Percentiles rank a stretch among this genome's conserved stretches.
These are phyloP conservation scores for Phytophthora pisi DNA, from an alignment of 352 stramenopile species.

Conservation along the genomic window DNA sequence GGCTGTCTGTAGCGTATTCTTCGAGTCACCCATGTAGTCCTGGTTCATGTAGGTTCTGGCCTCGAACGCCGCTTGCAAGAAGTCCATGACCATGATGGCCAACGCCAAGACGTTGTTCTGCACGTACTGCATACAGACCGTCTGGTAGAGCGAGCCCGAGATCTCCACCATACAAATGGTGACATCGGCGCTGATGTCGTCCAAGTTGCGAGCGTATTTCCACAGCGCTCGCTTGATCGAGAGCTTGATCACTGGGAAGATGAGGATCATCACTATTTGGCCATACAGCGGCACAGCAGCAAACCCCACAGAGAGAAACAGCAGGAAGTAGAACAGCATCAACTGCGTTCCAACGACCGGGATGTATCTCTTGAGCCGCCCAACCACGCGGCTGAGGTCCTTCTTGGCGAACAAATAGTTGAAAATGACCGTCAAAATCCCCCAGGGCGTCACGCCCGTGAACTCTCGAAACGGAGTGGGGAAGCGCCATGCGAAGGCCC, in stretches of 20 bases:
- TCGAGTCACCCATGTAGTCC: constrained; percentile 11
- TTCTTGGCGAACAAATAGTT: constrained; percentile 18
- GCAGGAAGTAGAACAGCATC: constrained; percentile 24
- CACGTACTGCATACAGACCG: constrained; percentile 29
- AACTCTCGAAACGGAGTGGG: constrained; percentile 20
- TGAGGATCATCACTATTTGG: constrained; percentile 21
- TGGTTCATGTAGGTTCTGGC: constrained; percentile 9
- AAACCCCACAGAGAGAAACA: constrained; percentile 21
- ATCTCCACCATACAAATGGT: constrained; percentile 38
- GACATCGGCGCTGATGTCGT: constrained; percentile 32
- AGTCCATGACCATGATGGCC: constrained; percentile 17
- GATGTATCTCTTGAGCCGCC: constrained; percentile 13
- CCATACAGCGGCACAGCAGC: constrained; percentile 1
- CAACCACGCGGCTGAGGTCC: not conserved
- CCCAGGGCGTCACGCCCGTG: constrained; percentile 6
- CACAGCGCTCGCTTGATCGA: constrained; percentile 28
- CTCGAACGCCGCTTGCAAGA: constrained; percentile 15
- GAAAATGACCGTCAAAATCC: constrained; percentile 7
- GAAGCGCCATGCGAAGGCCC: constrained; percentile 17
- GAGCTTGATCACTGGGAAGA: constrained; percentile 24
- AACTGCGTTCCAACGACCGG: constrained; percentile 19
- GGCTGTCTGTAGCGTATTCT: constrained; percentile 9
- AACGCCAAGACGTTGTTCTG: constrained; percentile 9
- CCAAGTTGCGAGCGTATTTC: constrained; percentile 22
- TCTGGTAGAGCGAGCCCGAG: constrained; percentile 36